Conservation (phyloP, 1,284 basidiomycete species). For the Trichosporon asahii region DNA sequence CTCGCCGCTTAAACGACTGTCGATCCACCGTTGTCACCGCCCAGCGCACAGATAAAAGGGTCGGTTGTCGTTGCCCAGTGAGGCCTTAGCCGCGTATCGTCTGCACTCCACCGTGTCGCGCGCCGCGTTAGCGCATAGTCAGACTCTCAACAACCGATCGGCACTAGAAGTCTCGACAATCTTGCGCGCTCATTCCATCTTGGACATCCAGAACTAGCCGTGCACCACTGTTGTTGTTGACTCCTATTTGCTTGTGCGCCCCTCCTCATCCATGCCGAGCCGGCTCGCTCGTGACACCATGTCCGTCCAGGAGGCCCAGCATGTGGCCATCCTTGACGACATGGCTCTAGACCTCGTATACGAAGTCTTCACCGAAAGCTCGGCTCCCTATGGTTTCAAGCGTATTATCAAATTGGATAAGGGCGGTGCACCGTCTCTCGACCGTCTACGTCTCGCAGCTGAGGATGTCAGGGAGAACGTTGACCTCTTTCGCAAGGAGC, state of each 20-base stretch:
- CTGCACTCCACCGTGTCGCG: not conserved
- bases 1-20: not conserved
- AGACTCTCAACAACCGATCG: not conserved
- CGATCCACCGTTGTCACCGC: not conserved
- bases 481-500: slow-evolving; percentile 10
- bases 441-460: not conserved
- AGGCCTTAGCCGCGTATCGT: not conserved
- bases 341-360: slow-evolving; percentile 11
- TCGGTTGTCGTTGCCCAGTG: not conserved
- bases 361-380: not conserved
- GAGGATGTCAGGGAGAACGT: not conserved
- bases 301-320: slow-evolving; percentile 8
- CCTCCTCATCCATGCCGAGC: not conserved
- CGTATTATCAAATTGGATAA: slow-evolving; percentile 7
- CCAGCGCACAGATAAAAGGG: not conserved
- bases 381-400: slow-evolving; percentile 8
- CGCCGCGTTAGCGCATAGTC: not conserved
- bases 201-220: not conserved
- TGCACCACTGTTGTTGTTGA: not conserved
- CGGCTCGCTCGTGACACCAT: slow-evolving; percentile 8
- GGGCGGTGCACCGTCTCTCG: slow-evolving; percentile 6
- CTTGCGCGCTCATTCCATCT: not conserved
- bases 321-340: slow-evolving; percentile 14
- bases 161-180: not conserved
- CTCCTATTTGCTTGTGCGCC: no score